These are phyloP conservation scores for Trypanosoma mega DNA, from an alignment of 208 protist species.

Conservation along the genomic window DNA sequence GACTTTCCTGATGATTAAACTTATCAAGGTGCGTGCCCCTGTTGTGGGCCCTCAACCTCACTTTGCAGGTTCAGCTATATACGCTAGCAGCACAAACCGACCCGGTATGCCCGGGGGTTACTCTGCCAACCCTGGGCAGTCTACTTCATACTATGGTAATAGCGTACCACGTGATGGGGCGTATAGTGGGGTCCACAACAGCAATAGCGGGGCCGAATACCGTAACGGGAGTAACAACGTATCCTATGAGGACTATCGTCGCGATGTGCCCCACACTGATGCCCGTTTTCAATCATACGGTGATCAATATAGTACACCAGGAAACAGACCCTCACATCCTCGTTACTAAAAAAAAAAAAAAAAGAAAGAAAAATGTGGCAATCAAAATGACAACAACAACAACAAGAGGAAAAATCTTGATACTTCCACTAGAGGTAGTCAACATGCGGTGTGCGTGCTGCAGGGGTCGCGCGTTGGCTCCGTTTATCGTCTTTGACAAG, in stretches of 20 bases:
- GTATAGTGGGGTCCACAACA: not conserved
- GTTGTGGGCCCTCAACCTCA: constrained; percentile 15
- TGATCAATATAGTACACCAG: constrained; percentile 20
- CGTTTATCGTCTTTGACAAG: too few relatives aligned
- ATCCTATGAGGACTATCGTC: constrained; percentile 7
- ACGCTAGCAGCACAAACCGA: not conserved
- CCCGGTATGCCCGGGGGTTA: not conserved
- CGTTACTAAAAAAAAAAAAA: not conserved
- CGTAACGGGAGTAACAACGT: not conserved
- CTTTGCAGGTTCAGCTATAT: constrained; percentile 13
- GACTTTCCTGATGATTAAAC: constrained; percentile 80
- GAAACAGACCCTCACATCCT: not conserved
- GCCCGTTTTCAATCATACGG: not conserved
- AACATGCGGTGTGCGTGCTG: too few relatives aligned
- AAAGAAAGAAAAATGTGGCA: not conserved
- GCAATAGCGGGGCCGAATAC: not conserved
- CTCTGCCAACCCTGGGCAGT: too few relatives aligned
- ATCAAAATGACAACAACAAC: not conserved
- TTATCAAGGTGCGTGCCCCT: constrained; percentile 66
- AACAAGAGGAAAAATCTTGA: too few relatives aligned
- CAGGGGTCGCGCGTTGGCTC: too few relatives aligned
- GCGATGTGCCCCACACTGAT: constrained; percentile 1
- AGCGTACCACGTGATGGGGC: not conserved
- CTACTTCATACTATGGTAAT: constrained; percentile 2
- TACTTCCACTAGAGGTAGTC: too few relatives aligned